Percentiles rank a stretch among this genome's conserved stretches.
Conservation (phyloP, 2,329 filamentous ascomycete species). For the Clathrospora elynae region DNA sequence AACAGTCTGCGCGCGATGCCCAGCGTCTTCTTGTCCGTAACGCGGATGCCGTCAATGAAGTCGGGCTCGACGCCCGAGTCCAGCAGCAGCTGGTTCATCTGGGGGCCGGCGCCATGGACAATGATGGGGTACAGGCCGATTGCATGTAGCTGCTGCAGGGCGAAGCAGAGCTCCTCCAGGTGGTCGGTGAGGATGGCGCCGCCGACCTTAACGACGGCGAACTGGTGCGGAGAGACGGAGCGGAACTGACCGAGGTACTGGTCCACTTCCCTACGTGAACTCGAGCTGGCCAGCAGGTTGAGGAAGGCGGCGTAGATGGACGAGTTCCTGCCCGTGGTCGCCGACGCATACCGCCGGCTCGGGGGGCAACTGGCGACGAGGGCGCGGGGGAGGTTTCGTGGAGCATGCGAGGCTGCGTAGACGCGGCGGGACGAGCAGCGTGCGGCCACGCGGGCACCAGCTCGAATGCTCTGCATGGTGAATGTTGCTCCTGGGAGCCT, state of each 20-base stretch:
- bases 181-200: constrained; percentile 95
- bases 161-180: constrained; percentile 86
- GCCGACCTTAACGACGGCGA: constrained; percentile 97
- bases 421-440: constrained; percentile 44
- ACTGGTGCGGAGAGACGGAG: constrained; percentile 94
- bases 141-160: constrained; percentile 89
- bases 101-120: constrained; percentile 91
- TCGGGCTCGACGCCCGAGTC: constrained; percentile 91
- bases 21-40: constrained; percentile 94
- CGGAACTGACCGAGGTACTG: constrained; percentile 98
- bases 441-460: constrained; percentile 45
- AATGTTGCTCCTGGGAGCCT: constrained; percentile 32
- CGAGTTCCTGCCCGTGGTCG: constrained; percentile 40
- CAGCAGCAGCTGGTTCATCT: constrained; percentile 90
- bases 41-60: constrained; percentile 93
- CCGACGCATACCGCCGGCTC: constrained; percentile 41
- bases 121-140: constrained; percentile 94
- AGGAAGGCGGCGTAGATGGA: constrained; percentile 71
- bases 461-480: constrained; percentile 48
- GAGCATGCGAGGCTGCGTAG: constrained; percentile 34
- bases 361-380: constrained; percentile 37
- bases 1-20: constrained; percentile 90
- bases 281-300: constrained; percentile 91
- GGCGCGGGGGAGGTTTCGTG: constrained; percentile 39
- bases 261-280: constrained; percentile 93